Percentiles rank a stretch among this genome's conserved stretches.
These are phyloP conservation scores for Neurospora africana DNA, from an alignment of 495 filamentous ascomycete species.

Conservation along the genomic window DNA sequence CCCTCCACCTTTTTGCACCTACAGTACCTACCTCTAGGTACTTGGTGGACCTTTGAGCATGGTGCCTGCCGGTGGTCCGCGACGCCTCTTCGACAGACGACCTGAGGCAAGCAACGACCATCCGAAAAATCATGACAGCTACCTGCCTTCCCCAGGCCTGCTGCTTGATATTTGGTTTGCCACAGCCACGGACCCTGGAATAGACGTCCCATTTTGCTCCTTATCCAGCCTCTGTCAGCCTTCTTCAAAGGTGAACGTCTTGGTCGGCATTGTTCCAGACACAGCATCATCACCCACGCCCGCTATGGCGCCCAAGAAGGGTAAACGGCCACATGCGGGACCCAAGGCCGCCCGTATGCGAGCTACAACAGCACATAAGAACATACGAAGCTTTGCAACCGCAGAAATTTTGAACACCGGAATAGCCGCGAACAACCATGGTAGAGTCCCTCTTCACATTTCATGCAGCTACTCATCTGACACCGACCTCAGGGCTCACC, in stretches of 20 bases:
- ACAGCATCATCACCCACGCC: neutral
- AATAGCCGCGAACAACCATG: neutral
- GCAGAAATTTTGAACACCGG: neutral
- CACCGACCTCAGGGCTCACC: conserved; percentile 37
- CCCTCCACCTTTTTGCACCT: too few relatives aligned
- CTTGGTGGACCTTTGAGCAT: neutral
- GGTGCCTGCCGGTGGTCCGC: neutral
- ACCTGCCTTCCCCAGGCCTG: neutral
- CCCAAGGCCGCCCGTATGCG: conserved; percentile 4
- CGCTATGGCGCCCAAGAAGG: conserved; percentile 12
- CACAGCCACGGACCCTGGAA: neutral
- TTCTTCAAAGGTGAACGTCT: neutral
- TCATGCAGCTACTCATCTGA: neutral
- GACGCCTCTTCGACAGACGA: neutral
- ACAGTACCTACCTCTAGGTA: neutral
- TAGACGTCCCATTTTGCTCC: neutral
- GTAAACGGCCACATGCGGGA: conserved; percentile 11
- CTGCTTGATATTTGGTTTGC: neutral
- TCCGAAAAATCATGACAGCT: neutral
- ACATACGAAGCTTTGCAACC: neutral
- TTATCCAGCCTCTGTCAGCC: neutral
- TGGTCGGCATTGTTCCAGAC: neutral
- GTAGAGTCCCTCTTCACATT: conserved; percentile 1
- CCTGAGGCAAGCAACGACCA: neutral
- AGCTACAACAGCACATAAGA: neutral